Evolutionary conservation across 192 early-diverging fungal genomes (phyloP), one percentile per base, ranked within the genome.

Genomic region (Coemansia reversa): DNA sequence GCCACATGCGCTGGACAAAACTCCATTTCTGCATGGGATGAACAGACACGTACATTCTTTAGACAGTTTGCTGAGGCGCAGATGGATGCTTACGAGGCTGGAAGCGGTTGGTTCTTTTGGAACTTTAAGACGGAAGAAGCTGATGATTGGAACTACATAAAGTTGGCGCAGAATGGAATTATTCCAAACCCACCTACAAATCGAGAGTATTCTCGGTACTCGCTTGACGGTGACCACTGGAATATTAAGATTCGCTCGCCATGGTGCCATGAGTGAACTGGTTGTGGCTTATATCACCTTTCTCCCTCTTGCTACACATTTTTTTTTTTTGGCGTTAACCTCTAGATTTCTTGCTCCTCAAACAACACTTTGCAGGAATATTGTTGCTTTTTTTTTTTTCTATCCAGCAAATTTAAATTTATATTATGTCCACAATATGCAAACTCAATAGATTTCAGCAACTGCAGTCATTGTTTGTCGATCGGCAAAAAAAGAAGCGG

Each of bases 41-140:
- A 68, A 12, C 58, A 74, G 3, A 85, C 87, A 33, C 85, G 85
- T 7, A 56, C 52, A 2, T 89, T 89, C 54, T 64, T 87, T 11
- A 66, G 66, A 3, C 72, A 83, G 54, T 90, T 88, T 67, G 79
- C 86, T 62, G 78, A 81, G 42, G 78, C 84, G 0, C 90, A 91
- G 53, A 80, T 90, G 69, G 87, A 89, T 62, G 84, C 90, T 0
- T 91, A 86, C 58, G 87, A 90, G 65, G 64, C 62, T n/a, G 80
- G 85, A 11, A 69, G 81, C 51, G 89, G 88, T 0, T 91, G 89
- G 88, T 86, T 87, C 63, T 91, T 84, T 35, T 91, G 89, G 89
- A 89, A 86, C 62, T 91, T 88, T 63, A 91, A 89, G 70, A 86
- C 89, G 0, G 88, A 91, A 29, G 66, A 77, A 12, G 86, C 87